A percentile compares a stretch with the other conserved stretches of the same genome.
Conservation (phyloP, 192 early-diverging fungal species). For the Mortierella antarctica region DNA sequence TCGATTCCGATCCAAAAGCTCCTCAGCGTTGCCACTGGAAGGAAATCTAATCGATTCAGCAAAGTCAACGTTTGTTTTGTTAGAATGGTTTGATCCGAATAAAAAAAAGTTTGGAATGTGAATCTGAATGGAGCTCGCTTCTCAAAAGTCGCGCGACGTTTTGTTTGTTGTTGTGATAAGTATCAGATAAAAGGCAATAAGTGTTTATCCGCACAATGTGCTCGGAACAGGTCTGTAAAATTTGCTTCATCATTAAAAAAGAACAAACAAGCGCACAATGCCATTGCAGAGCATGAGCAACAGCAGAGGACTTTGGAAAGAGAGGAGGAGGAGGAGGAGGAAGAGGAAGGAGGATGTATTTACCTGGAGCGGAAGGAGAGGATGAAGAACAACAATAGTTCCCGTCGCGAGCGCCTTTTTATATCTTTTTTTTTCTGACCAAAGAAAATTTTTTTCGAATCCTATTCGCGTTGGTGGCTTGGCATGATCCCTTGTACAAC, state of each 20-base stretch:
- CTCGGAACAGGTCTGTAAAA: conserved; percentile 55
- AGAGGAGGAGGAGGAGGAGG: conserved; percentile 5
- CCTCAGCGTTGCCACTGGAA: too few relatives aligned
- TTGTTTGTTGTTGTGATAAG: conserved; percentile 6
- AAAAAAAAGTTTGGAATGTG: not conserved
- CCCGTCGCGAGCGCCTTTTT: not conserved
- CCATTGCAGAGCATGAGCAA: not conserved
- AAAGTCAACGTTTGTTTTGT: not conserved
- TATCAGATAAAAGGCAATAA: conserved; percentile 45
- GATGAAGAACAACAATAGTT: conserved; percentile 3
- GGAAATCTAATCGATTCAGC: too few relatives aligned
- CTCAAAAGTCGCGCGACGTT: not conserved
- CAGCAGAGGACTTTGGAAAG: not conserved
- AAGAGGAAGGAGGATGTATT: not conserved
- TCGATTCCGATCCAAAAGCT: too few relatives aligned
- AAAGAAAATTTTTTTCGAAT: conserved; percentile 2
- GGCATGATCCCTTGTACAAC: too few relatives aligned
- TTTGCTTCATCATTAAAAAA: conserved; percentile 49
- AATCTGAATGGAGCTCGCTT: not conserved
- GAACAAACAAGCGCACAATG: too few relatives aligned
- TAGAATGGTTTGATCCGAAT: not conserved
- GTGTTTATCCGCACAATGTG: conserved; percentile 46
- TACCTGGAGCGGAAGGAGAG: conserved; percentile 13
- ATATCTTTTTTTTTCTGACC: not conserved
- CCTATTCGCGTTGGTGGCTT: too few relatives aligned